These are phyloP conservation scores for Rhizophagus sp. DNA, from an alignment of 192 early-diverging fungal genomes.

Conservation along the genomic window DNA sequence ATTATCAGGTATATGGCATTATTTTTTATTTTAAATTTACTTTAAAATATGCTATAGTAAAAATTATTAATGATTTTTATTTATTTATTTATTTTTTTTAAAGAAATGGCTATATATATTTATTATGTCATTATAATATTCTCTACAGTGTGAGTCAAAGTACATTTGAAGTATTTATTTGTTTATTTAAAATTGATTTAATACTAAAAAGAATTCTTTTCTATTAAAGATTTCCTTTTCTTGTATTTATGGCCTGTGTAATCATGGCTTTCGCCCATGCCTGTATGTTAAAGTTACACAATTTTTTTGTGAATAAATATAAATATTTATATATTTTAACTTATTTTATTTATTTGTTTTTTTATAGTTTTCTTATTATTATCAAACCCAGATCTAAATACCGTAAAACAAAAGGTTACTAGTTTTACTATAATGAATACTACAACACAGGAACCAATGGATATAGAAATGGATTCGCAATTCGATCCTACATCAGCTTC, in stretches of 20 bases:
- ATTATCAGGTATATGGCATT: background rate
- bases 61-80: background rate
- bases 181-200: background rate
- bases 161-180: background rate
- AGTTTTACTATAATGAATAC: background rate
- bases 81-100: background rate
- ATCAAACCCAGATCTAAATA: background rate
- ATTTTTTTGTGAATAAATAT: background rate
- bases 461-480: background rate
- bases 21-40: background rate
- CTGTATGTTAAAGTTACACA: background rate
- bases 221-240: background rate
- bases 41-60: background rate
- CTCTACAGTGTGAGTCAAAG: background rate
- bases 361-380: constrained; percentile 1
- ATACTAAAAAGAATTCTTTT: background rate
- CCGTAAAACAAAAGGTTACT: background rate
- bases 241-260: background rate
- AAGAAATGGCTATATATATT: background rate
- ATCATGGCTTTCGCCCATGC: background rate
- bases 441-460: background rate
- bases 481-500: background rate
- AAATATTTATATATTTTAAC: too few relatives aligned
- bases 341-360: background rate
- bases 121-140: background rate